Evolutionary conservation across 331 rosid genomes (phyloP).

Genomic region (Spiraea crenata): DNA sequence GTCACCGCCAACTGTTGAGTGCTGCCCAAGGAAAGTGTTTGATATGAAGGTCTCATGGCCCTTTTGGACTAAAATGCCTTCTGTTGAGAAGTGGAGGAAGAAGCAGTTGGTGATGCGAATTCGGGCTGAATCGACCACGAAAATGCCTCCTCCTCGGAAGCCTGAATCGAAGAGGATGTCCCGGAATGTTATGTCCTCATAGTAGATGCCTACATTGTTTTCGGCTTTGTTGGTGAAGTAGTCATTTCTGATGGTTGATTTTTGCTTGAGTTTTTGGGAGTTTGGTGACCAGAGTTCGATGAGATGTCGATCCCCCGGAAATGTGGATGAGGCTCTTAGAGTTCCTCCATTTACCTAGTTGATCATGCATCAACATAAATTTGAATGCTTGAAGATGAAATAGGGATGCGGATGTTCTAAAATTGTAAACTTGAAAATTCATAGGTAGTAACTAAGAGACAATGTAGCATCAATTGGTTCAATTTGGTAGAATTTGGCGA

Average conservation of each 20-base stretch:
- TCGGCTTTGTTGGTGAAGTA: constrained; percentile 6
- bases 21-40: constrained; percentile 54
- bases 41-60: constrained; percentile 65
- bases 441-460: too few species aligned
- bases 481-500: too few species aligned
- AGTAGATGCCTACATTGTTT: constrained; percentile 29
- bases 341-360: constrained; percentile 56
- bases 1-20: constrained; percentile 61
- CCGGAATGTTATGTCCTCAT: constrained; percentile 65
- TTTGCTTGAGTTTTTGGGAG: constrained; percentile 9
- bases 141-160: constrained; percentile 57
- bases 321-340: constrained; percentile 51
- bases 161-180: constrained; percentile 64
- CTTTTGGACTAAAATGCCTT: constrained; percentile 50
- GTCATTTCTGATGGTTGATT: neutral
- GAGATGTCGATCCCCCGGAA: constrained; percentile 50
- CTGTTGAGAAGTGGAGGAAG: constrained; percentile 62
- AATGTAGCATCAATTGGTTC: too few species aligned
- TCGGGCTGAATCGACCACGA: constrained; percentile 44
- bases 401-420: too few species aligned
- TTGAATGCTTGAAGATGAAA: too few species aligned
- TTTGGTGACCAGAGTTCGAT: constrained; percentile 47
- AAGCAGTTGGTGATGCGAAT: constrained; percentile 56
- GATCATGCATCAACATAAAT: neutral
- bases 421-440: too few species aligned